Evolutionary conservation across 208 protist species (phyloP), one percentile per base, ranked within the genome.

Genomic region (Trypanosoma platydactyli): DNA sequence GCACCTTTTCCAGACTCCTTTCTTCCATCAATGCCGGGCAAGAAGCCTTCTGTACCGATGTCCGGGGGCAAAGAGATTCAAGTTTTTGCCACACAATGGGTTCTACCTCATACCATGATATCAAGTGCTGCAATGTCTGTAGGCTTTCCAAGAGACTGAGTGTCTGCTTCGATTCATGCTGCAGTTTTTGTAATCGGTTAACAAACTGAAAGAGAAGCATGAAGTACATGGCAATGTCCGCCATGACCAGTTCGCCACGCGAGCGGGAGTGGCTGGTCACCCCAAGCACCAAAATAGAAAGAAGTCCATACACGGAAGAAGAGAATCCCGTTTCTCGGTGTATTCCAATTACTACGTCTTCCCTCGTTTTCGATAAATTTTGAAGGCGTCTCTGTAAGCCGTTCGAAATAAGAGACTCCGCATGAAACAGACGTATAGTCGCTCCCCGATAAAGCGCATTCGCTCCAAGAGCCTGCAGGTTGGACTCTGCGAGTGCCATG

Each of bases 211-310:
- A 77, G 25, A 94, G 69, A 45, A 85, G 82, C 25, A 90, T 66
- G 63, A 89, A 91, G 67, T 87, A 94, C 57, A 91, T 64, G 33
- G 68, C 81, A 20, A 90, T 88, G 62, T 90, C 80, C 18, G 73
- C 72, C 54, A 90, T 68, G 27, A 63, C 68, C 11, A 93, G 63
- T 22, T 83, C 73, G 9, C 84, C 84, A 7, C 66, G 68, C 51
- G 74, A 74, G 64, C 84, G 76, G 20, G 73, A 77, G 27, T 76
- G 70, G 54, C 84, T 90, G 62, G 63, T 86, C 42, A 88, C 59
- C 0, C 80, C 81, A 5, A 93, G 73, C 16, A 89, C 73, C 25
- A 86, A 57, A 12, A 93, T 81, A 61, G 90, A 81, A 41, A 93
- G 81, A 38, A 90, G 72, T 12, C 71, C 82, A 6, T 75, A 88